Evolutionary conservation across 306 rosid genomes (phyloP), one percentile per base, ranked within the genome.

Genomic region (Hylodesmum podocarpum): DNA sequence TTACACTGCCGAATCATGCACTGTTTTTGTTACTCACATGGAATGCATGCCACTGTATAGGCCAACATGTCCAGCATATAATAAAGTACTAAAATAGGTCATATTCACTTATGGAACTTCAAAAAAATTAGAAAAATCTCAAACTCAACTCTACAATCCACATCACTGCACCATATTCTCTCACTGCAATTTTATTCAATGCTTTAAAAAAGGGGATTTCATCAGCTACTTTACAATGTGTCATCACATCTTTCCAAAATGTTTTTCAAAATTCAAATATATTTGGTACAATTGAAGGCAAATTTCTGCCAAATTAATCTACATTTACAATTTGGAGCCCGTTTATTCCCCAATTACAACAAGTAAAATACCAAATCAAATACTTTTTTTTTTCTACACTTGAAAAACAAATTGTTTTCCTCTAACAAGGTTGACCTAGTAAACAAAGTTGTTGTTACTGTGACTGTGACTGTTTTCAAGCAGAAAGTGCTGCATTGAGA

Each of bases 401-500:
- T n/a, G 80, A 83, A 83, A 6, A 79, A 83, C 86, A 73, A 78
- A 77, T 25, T 62, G 75, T 74, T 85, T 63, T 74, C 81, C 40
- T 66, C 66, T 69, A 78, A 82, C 29, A 64, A 33, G 21, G 59
- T 61, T 41, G 44, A 70, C 46, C 70, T 71, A 76, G 47, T 28
- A 78, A 78, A 65, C 53, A 77, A 64, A 55, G 44, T 50, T 74
- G 51, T 51, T 8, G 14, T n/a, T 3, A 4, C 0, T 40, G 8
- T 4, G 27, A 2, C 4, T 41, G 25, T 4, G 27, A 2, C 4
- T 41, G 25, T 55, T 55, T 15, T 88, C 79, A 92, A 72, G 62
- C 28, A 73, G 88, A 81, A 34, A 94, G 92, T 76, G 86, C 75
- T 2, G 96, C 95, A 82, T 68, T 83, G 0, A 95, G 83, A 50